A percentile compares a stretch with the other conserved stretches of the same genome.
phyloP scores from a whole-genome alignment of 495 filamentous ascomycete genomes.

The Cercophora sp. region DNA sequence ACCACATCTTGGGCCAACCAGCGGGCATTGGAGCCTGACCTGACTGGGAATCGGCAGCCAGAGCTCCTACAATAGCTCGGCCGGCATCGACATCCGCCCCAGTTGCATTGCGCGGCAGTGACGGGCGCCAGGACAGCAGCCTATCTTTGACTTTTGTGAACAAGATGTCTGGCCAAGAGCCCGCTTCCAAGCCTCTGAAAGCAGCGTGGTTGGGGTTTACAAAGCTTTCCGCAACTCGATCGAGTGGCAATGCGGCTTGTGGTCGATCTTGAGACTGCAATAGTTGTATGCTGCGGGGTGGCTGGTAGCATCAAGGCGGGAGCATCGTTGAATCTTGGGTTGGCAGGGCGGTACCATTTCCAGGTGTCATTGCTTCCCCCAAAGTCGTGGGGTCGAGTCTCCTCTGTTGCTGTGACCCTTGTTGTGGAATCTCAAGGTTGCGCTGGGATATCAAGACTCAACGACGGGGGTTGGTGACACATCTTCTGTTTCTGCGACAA shows the following conservation, averaged over 20 bases:
- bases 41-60: neutral
- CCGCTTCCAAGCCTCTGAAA: no score
- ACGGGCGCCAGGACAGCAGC: neutral
- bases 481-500: no score
- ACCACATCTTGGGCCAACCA: conserved; percentile 15
- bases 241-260: neutral
- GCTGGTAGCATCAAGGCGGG: conserved; percentile 18
- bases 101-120: neutral
- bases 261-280: conserved; percentile 17
- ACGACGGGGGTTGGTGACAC: no score
- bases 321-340: conserved; percentile 13
- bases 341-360: conserved; percentile 15
- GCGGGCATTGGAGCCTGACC: conserved; percentile 3
- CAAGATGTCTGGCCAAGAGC: no score
- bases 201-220: no score
- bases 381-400: no score
- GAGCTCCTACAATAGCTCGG: neutral
- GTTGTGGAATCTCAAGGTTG: no score
- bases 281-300: conserved; percentile 15
- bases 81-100: neutral
- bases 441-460: no score
- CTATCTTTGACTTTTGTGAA: neutral
- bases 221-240: no score
- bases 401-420: no score
- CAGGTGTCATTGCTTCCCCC: conserved; percentile 18